phyloP scores from a whole-genome alignment of 257 asterid species.

The Oldenlandia corymbosa region DNA sequence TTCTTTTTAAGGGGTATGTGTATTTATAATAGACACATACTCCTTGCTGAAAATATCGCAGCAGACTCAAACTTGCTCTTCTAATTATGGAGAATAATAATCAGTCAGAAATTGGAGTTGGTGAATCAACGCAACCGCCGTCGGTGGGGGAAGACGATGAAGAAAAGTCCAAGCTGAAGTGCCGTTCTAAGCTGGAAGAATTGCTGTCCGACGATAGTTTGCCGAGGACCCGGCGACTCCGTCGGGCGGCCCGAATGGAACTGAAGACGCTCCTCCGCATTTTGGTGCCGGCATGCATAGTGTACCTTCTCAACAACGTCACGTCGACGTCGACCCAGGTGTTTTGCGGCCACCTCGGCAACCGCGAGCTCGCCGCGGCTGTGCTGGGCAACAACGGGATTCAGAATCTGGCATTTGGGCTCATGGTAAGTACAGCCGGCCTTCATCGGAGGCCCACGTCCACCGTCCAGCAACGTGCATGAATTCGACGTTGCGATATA shows the following conservation, averaged over 20 bases:
- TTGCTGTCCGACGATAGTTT: constrained; percentile 21
- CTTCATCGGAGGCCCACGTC: no score
- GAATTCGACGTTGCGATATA: no score
- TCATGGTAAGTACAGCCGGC: constrained; percentile 21
- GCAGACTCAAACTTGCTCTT: no score
- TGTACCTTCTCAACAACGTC: constrained; percentile 33
- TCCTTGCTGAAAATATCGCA: no score
- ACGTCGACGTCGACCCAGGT: constrained; percentile 39
- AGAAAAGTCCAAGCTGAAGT: no score
- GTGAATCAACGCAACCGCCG: no score
- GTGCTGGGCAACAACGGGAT: constrained; percentile 40
- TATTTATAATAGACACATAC: no score
- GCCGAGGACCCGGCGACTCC: constrained; percentile 10
- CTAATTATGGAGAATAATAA: no score
- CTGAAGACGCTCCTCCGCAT: constrained; percentile 22
- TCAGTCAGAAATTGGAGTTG: no score
- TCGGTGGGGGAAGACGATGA: no score
- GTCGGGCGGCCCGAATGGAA: constrained; percentile 19
- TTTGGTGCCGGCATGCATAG: constrained; percentile 39
- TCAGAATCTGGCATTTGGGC: constrained; percentile 38
- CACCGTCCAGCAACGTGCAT: no score
- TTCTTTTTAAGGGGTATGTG: no score
- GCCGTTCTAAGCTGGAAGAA: constrained; percentile 35
- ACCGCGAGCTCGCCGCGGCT: constrained; percentile 36
- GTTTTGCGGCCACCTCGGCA: constrained; percentile 41